Evolutionary conservation across 2,329 filamentous ascomycete genomes (phyloP).

Genomic region (Pyrenophora graminea): DNA sequence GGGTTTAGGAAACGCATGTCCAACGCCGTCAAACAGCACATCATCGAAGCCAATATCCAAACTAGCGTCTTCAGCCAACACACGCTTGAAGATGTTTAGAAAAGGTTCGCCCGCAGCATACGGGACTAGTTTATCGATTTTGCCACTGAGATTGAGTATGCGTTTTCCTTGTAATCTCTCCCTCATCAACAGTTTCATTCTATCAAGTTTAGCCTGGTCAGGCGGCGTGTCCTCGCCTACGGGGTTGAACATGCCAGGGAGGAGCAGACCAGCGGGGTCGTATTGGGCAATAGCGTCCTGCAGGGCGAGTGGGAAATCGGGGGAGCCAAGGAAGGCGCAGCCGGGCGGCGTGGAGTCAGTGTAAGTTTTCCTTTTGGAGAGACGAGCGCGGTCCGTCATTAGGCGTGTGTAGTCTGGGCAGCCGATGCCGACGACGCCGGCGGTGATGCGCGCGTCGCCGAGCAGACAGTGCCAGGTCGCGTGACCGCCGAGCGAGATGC

Average conservation of each 20-base stretch:
- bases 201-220: constrained; percentile 41
- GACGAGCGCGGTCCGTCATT: constrained; percentile 76
- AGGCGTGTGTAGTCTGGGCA: constrained; percentile 86
- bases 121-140: constrained; percentile 75
- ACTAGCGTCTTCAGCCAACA: constrained; percentile 57
- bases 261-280: constrained; percentile 77
- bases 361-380: constrained; percentile 68
- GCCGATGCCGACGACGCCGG: constrained; percentile 79
- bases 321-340: constrained; percentile 71
- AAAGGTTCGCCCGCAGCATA: constrained; percentile 66
- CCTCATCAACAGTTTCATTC: constrained; percentile 40
- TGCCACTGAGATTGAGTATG: constrained; percentile 55
- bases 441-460: constrained; percentile 75
- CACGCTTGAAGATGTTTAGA: constrained; percentile 62
- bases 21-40: constrained; percentile 68
- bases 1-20: constrained; percentile 68
- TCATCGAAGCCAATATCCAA: constrained; percentile 64
- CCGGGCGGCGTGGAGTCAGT: constrained; percentile 60
- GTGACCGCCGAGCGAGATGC: constrained; percentile 86
- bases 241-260: constrained; percentile 48
- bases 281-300: constrained; percentile 64
- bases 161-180: constrained; percentile 53
- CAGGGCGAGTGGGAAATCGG: constrained; percentile 74
- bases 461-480: constrained; percentile 83
- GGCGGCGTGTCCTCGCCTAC: constrained; percentile 31